phyloP scores from a whole-genome alignment of 176 grass and related monocot species.

The Phyllostachys edulis region DNA sequence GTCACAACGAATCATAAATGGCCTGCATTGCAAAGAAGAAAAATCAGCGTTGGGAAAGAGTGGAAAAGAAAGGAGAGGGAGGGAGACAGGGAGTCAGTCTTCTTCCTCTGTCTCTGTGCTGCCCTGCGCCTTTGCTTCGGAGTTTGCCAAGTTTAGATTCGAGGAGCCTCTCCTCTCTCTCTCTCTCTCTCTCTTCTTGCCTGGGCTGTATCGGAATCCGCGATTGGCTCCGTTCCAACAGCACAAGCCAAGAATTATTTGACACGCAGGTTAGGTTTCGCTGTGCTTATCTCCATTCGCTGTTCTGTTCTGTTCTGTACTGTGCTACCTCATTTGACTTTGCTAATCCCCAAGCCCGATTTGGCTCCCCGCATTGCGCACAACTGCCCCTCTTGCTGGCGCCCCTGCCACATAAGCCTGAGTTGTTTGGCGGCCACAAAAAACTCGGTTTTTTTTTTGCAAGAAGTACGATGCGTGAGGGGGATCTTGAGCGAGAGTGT shows the following conservation, averaged over 20 bases:
- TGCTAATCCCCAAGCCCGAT: slow-evolving; percentile 48
- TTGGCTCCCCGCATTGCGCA: slow-evolving; percentile 46
- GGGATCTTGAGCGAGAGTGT: slow-evolving; percentile 24
- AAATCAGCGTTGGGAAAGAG: neutral
- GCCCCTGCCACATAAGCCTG: neutral
- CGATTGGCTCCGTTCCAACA: slow-evolving; percentile 27
- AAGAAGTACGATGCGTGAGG: neutral
- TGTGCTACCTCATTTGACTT: slow-evolving; percentile 14
- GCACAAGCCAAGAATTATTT: slow-evolving; percentile 26
- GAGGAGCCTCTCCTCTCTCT: neutral
- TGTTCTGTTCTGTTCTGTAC: neutral
- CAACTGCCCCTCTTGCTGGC: slow-evolving; percentile 15
- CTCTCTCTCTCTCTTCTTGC: neutral
- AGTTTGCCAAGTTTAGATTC: slow-evolving; percentile 47
- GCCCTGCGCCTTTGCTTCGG: slow-evolving; percentile 35
- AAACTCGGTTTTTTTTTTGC: neutral
- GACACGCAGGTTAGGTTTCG: slow-evolving; percentile 39
- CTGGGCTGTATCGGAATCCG: slow-evolving; percentile 28
- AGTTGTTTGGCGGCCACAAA: neutral
- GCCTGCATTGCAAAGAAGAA: neutral
- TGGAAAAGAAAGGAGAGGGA: neutral
- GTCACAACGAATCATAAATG: slow-evolving; percentile 37
- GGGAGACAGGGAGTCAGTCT: slow-evolving; percentile 12
- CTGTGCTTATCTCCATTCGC: neutral
- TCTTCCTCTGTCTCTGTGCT: slow-evolving; percentile 42